phyloP scores from a whole-genome alignment of 2,329 filamentous ascomycete genomes.

The Fusarium sp. region DNA sequence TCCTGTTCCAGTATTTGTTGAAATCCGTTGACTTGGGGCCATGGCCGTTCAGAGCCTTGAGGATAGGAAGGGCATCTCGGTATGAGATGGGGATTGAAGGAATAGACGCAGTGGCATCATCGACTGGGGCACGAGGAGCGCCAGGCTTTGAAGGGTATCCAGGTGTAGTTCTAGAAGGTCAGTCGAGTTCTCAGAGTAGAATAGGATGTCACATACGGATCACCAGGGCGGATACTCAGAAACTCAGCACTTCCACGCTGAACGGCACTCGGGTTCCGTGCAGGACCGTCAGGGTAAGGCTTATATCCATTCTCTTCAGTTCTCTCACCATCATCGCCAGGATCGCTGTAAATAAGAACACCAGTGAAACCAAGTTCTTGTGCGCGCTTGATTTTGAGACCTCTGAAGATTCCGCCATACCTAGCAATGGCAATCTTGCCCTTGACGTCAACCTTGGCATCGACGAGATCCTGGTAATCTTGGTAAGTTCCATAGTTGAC shows the following conservation, averaged over 20 bases:
- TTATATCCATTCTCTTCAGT: conserved; percentile 85
- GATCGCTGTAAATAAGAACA: conserved; percentile 86
- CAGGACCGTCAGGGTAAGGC: conserved; percentile 86
- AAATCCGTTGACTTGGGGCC: conserved; percentile 83
- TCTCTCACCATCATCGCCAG: conserved; percentile 85
- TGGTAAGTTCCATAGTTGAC: conserved; percentile 90
- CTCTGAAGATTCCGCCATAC: conserved; percentile 89
- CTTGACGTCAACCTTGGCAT: conserved; percentile 78
- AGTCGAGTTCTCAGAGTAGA: conserved; percentile 7
- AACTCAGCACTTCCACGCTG: conserved; percentile 90
- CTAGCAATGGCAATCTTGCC: conserved; percentile 90
- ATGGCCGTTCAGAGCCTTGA: conserved; percentile 91
- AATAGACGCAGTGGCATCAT: conserved; percentile 80
- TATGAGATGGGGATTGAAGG: conserved; percentile 95
- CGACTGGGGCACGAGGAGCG: conserved; percentile 77
- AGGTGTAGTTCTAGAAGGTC: conserved; percentile 74
- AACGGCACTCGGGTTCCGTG: conserved; percentile 87
- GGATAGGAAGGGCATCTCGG: conserved; percentile 82
- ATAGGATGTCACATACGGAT: conserved; percentile 65
- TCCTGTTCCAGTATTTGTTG: conserved; percentile 75
- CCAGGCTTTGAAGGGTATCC: conserved; percentile 94
- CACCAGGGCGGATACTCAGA: conserved; percentile 74
- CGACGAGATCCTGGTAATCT: conserved; percentile 85
- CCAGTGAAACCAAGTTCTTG: conserved; percentile 91
- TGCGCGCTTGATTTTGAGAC: conserved; percentile 91